A percentile compares a stretch with the other conserved stretches of the same genome.
These are phyloP conservation scores for Pichia sp. DNA, from an alignment of 1,139 yeast species.

Conservation along the genomic window DNA sequence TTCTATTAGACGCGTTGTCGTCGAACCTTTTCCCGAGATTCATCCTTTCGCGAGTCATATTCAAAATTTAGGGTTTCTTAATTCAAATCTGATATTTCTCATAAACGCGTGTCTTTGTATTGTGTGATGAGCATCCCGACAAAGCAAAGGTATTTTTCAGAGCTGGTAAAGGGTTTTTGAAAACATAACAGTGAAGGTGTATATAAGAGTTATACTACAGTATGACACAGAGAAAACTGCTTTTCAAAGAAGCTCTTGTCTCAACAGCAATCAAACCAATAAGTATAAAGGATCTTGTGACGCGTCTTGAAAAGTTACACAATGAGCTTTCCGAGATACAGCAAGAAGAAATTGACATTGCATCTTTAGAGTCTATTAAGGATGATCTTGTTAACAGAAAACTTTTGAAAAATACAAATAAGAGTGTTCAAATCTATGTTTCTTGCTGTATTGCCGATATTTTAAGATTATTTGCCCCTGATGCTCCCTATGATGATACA, in stretches of 20 bases:
- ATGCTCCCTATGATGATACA: conserved; percentile 73
- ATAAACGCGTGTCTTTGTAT: too few relatives aligned
- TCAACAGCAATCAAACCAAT: conserved; percentile 50
- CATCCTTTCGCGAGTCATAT: too few relatives aligned
- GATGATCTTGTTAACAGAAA: conserved; percentile 51
- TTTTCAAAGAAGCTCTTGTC: conserved; percentile 28
- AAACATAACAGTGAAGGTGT: not conserved
- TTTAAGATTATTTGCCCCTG: conserved; percentile 75
- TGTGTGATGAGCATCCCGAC: too few relatives aligned
- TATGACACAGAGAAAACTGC: not conserved
- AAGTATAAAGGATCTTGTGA: conserved; percentile 50
- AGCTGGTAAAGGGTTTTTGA: not conserved
- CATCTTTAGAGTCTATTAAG: conserved; percentile 39
- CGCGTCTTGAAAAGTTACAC: conserved; percentile 38
- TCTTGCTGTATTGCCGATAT: conserved; percentile 76
- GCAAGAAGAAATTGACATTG: conserved; percentile 41
- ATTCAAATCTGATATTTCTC: too few relatives aligned
- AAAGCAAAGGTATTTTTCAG: too few relatives aligned
- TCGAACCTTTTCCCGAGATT: too few relatives aligned
- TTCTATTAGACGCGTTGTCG: too few relatives aligned
- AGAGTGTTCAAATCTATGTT: conserved; percentile 63
- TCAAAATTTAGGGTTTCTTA: too few relatives aligned
- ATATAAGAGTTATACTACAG: not conserved
- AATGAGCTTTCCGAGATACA: conserved; percentile 56
- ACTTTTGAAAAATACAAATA: conserved; percentile 52